Conservation (phyloP, 2,329 filamentous ascomycete species). For the Pseudogymnoascus verrucosus region DNA sequence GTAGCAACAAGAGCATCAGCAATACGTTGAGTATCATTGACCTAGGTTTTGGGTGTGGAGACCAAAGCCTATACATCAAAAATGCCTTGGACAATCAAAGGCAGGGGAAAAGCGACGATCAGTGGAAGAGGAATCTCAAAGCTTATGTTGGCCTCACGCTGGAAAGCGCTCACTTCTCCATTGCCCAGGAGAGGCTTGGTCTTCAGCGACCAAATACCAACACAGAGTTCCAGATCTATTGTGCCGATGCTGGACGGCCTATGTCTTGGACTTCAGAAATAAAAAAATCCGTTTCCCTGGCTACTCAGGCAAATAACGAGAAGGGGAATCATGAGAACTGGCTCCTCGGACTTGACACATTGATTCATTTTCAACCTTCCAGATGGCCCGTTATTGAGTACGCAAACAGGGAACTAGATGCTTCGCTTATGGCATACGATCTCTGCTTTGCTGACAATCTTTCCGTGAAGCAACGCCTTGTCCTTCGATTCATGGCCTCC, state of each 20-base stretch:
- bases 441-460: slow-evolving; percentile 11
- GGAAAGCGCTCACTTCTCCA: slow-evolving; percentile 9
- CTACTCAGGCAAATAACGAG: not conserved
- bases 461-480: slow-evolving; percentile 6
- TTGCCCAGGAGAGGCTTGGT: slow-evolving; percentile 12
- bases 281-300: not conserved
- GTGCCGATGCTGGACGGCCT: slow-evolving; percentile 13
- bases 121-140: not conserved
- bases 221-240: slow-evolving; percentile 11
- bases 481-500: slow-evolving; percentile 4
- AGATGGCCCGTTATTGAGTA: slow-evolving; percentile 12
- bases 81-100: slow-evolving; percentile 2
- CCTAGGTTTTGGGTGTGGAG: slow-evolving; percentile 14
- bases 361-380: slow-evolving; percentile 13
- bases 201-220: not conserved
- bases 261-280: slow-evolving; percentile 12
- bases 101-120: not conserved
- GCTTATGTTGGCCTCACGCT: slow-evolving; percentile 14
- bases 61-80: slow-evolving; percentile 14
- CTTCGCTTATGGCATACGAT: slow-evolving; percentile 15
- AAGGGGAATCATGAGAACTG: slow-evolving; percentile 9
- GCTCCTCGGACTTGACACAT: slow-evolving; percentile 14
- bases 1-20: not conserved
- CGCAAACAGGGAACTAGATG: slow-evolving; percentile 10
- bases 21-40: slow-evolving; percentile 13